Percentiles rank a stretch among this genome's conserved stretches.
phyloP scores from a whole-genome alignment of 2,329 filamentous ascomycete species.

The Aspergillus ustus region DNA sequence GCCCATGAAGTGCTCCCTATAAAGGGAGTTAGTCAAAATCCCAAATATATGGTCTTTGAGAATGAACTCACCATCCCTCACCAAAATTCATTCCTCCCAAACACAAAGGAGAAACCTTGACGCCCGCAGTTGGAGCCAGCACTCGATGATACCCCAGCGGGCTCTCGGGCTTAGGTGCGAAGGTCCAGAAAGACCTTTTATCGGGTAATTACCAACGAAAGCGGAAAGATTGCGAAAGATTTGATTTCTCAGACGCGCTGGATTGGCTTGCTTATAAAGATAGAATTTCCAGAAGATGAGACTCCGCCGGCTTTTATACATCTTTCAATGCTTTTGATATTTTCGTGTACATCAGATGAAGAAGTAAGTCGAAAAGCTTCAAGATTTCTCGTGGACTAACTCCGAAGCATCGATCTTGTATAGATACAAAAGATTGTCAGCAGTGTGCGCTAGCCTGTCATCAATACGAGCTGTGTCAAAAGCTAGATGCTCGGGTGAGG shows the following conservation, averaged over 20 bases:
- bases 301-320: background rate
- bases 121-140: constrained; percentile 55
- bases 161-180: constrained; percentile 16
- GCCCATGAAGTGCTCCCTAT: constrained; percentile 32
- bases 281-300: background rate
- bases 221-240: background rate
- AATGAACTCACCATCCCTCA: constrained; percentile 48
- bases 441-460: constrained; percentile 4
- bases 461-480: constrained; percentile 4
- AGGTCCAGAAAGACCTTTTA: constrained; percentile 13
- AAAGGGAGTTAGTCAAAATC: background rate
- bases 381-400: background rate
- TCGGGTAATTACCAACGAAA: background rate
- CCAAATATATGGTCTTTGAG: background rate
- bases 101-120: constrained; percentile 59
- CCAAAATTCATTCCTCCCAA: constrained; percentile 62
- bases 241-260: background rate
- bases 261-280: background rate
- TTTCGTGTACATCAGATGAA: background rate
- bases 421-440: constrained; percentile 1
- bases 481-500: background rate
- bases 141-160: constrained; percentile 58
- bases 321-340: background rate
- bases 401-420: background rate
- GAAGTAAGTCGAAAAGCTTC: background rate